Evolutionary conservation across 345 rosid genomes (phyloP).

Genomic region (Pseudoturritis turrita): DNA sequence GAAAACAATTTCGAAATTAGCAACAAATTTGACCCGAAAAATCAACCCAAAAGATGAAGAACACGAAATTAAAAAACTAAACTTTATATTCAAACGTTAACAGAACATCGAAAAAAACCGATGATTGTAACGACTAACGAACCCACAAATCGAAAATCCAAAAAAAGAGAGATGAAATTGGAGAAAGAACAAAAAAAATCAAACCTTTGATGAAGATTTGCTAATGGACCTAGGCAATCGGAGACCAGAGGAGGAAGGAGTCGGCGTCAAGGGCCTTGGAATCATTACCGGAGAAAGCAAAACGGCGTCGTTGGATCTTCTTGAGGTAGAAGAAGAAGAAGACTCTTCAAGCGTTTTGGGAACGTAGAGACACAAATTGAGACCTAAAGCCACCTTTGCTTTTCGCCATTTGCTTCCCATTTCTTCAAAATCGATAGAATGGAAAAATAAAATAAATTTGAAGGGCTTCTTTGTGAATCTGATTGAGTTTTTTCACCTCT

Average conservation of each 20-base stretch:
- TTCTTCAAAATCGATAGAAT: neutral
- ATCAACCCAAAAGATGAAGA: neutral
- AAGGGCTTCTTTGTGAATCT: neutral
- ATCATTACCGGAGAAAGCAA: slow-evolving; percentile 32
- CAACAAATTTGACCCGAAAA: neutral
- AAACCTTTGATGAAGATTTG: slow-evolving; percentile 64
- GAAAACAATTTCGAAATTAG: neutral
- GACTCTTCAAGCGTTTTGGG: slow-evolving; percentile 51
- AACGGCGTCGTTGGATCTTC: slow-evolving; percentile 45
- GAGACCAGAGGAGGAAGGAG: slow-evolving; percentile 67
- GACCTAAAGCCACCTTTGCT: slow-evolving; percentile 67
- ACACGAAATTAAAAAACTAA: neutral
- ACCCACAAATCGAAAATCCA: neutral
- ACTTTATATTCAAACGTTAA: neutral
- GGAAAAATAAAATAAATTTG: neutral
- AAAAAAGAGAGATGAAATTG: neutral
- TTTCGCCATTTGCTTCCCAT: slow-evolving; percentile 87
- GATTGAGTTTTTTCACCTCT: neutral
- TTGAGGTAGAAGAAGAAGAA: slow-evolving; percentile 15
- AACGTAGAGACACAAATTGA: slow-evolving; percentile 63
- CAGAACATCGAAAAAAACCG: neutral
- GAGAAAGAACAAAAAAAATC: neutral
- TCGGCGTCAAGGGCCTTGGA: slow-evolving; percentile 42
- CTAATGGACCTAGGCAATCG: slow-evolving; percentile 48
- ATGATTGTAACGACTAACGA: neutral